phyloP scores from a whole-genome alignment of 352 stramenopile species.

The Aphanomyces astaci region DNA sequence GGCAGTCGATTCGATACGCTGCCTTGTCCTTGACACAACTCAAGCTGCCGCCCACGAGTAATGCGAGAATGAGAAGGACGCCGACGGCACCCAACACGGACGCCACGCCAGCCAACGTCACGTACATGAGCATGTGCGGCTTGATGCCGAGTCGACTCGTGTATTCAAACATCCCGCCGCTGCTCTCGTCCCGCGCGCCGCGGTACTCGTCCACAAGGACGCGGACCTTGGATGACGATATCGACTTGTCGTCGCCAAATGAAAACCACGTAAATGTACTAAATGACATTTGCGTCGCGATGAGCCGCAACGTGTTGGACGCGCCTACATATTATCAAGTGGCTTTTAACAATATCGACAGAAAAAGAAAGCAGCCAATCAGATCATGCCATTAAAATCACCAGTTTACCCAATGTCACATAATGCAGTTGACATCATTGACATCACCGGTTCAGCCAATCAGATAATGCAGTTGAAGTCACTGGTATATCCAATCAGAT shows the following conservation, averaged over 20 bases:
- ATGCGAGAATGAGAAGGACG: slow-evolving; percentile 47
- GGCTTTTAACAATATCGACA: too few species aligned
- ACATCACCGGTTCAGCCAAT: too few species aligned
- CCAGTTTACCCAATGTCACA: too few species aligned
- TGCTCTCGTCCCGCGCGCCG: slow-evolving; percentile 23
- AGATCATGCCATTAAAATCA: too few species aligned
- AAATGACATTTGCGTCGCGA: slow-evolving; percentile 68
- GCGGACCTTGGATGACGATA: background rate
- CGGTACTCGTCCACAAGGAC: slow-evolving; percentile 4
- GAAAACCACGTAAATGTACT: slow-evolving; percentile 68
- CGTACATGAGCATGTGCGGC: slow-evolving; percentile 75
- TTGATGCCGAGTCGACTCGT: slow-evolving; percentile 57
- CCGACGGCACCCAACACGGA: slow-evolving; percentile 63
- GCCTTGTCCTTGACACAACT: slow-evolving; percentile 27
- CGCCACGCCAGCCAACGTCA: slow-evolving; percentile 65
- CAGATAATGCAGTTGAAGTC: too few species aligned
- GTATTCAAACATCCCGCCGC: slow-evolving; percentile 54
- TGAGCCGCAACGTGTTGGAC: slow-evolving; percentile 54
- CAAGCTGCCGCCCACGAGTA: slow-evolving; percentile 52
- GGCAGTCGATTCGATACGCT: slow-evolving; percentile 67
- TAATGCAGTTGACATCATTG: too few species aligned
- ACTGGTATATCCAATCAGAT: too few species aligned
- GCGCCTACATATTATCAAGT: slow-evolving; percentile 40
- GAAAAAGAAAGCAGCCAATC: too few species aligned
- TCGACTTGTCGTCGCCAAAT: slow-evolving; percentile 45